These are phyloP conservation scores for Pythium chondricola DNA, from an alignment of 352 stramenopile genomes.

Conservation along the genomic window DNA sequence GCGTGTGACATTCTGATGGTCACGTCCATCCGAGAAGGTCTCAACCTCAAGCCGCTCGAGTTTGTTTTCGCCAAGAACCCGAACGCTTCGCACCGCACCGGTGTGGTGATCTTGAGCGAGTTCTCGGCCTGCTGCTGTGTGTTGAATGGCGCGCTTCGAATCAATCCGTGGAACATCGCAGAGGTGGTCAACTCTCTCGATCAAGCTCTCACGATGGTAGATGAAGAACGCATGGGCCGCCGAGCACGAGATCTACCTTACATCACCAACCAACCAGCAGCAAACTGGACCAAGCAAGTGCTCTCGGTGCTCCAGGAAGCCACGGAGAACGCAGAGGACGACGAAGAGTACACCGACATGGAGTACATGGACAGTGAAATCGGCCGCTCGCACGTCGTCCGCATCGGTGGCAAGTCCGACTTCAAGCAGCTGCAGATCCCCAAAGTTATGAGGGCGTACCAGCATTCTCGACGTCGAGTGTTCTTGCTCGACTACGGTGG, in stretches of 20 bases:
- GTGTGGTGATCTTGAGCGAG: slow-evolving; percentile 95
- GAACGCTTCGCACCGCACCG: slow-evolving; percentile 52
- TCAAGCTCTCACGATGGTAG: slow-evolving; percentile 90
- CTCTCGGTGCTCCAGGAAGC: slow-evolving; percentile 82
- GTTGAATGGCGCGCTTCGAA: slow-evolving; percentile 92
- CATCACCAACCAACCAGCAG: slow-evolving; percentile 89
- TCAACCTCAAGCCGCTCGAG: slow-evolving; percentile 97
- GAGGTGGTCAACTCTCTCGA: slow-evolving; percentile 89
- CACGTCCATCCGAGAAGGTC: slow-evolving; percentile 94
- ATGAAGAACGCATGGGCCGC: slow-evolving; percentile 84
- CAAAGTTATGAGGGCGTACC: slow-evolving; percentile 83
- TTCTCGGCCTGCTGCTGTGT: slow-evolving; percentile 96
- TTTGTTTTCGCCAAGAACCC: slow-evolving; percentile 87
- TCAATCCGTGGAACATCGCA: slow-evolving; percentile 97
- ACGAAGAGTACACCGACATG: slow-evolving; percentile 78
- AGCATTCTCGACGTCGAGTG: slow-evolving; percentile 81
- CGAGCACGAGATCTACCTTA: slow-evolving; percentile 95
- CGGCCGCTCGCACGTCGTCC: slow-evolving; percentile 62
- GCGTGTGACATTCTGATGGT: slow-evolving; percentile 95
- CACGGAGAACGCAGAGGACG: slow-evolving; percentile 55
- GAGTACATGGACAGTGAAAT: slow-evolving; percentile 87
- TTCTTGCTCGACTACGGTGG: slow-evolving; percentile 98
- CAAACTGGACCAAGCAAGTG: slow-evolving; percentile 96
- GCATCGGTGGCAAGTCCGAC: slow-evolving; percentile 57
- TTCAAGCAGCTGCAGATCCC: slow-evolving; percentile 83